phyloP scores from a whole-genome alignment of 805 yeast species.

The Pichia kluyveri region DNA sequence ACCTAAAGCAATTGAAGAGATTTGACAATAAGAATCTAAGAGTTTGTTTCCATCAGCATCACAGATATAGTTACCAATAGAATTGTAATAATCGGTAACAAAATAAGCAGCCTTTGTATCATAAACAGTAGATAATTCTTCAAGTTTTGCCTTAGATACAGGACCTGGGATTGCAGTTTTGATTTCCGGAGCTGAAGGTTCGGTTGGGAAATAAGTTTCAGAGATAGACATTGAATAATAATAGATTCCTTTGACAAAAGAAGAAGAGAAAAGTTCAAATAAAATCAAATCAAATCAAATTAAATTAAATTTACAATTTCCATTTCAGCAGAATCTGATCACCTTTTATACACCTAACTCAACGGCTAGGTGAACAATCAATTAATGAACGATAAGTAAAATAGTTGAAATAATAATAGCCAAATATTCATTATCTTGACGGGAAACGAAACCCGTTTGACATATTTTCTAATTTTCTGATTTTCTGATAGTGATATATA shows the following conservation, averaged over 20 bases:
- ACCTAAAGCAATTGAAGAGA: conserved; percentile 62
- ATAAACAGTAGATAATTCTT: conserved; percentile 37
- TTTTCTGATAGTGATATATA: too few species aligned
- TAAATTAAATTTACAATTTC: too few species aligned
- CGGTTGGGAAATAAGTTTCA: conserved; percentile 32
- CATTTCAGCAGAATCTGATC: too few species aligned
- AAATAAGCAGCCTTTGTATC: conserved; percentile 58
- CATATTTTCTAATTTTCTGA: background rate
- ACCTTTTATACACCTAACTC: background rate
- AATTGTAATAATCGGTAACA: conserved; percentile 55
- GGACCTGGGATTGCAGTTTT: conserved; percentile 43
- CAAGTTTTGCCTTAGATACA: conserved; percentile 28
- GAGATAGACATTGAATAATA: conserved; percentile 16
- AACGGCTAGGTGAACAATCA: too few species aligned
- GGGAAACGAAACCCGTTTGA: conserved; percentile 1
- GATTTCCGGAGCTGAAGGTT: conserved; percentile 39
- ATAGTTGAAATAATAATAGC: too few species aligned
- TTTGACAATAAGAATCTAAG: conserved; percentile 64
- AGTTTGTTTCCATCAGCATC: conserved; percentile 57
- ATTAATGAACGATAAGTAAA: too few species aligned
- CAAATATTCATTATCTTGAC: background rate
- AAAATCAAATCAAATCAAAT: too few species aligned
- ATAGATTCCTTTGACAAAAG: background rate
- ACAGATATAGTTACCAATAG: conserved; percentile 54
- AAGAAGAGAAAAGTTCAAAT: too few species aligned